Percentiles rank a stretch among this genome's conserved stretches.
Evolutionary conservation across 2,329 filamentous ascomycete genomes (phyloP).

Genomic region (Monilinia polystroma): DNA sequence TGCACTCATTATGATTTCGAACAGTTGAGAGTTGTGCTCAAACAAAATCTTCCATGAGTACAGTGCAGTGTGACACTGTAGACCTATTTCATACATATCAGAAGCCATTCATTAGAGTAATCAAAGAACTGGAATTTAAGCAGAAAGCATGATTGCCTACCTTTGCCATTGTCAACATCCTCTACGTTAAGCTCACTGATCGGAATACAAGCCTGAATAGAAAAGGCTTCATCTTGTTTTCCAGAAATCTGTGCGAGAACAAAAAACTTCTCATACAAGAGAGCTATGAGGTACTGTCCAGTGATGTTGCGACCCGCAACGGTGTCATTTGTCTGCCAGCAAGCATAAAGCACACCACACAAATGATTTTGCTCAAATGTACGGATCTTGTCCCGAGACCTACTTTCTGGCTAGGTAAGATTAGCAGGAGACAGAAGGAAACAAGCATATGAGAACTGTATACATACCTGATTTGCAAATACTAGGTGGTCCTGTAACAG

Average conservation of each 20-base stretch:
- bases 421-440: slow-evolving; percentile 1
- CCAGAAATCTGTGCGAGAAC: slow-evolving; percentile 66
- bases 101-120: not conserved
- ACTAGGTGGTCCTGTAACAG: slow-evolving; percentile 77
- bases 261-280: slow-evolving; percentile 79
- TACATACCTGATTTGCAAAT: slow-evolving; percentile 68
- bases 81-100: slow-evolving; percentile 50
- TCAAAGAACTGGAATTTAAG: too few relatives aligned
- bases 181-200: slow-evolving; percentile 66
- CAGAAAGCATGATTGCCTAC: slow-evolving; percentile 43
- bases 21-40: slow-evolving; percentile 71
- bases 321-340: slow-evolving; percentile 70
- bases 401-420: slow-evolving; percentile 45
- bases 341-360: slow-evolving; percentile 80
- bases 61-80: slow-evolving; percentile 83
- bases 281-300: slow-evolving; percentile 80
- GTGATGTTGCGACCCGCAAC: slow-evolving; percentile 66
- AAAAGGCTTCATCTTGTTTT: slow-evolving; percentile 66
- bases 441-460: not conserved
- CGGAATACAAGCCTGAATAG: slow-evolving; percentile 71
- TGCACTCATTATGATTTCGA: slow-evolving; percentile 83
- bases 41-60: slow-evolving; percentile 94
- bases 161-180: slow-evolving; percentile 72
- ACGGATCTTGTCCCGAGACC: slow-evolving; percentile 66
- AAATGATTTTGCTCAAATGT: slow-evolving; percentile 77